These are phyloP conservation scores for Akanthomyces uredinophilus DNA, from an alignment of 2,329 filamentous ascomycete species.

Conservation along the genomic window DNA sequence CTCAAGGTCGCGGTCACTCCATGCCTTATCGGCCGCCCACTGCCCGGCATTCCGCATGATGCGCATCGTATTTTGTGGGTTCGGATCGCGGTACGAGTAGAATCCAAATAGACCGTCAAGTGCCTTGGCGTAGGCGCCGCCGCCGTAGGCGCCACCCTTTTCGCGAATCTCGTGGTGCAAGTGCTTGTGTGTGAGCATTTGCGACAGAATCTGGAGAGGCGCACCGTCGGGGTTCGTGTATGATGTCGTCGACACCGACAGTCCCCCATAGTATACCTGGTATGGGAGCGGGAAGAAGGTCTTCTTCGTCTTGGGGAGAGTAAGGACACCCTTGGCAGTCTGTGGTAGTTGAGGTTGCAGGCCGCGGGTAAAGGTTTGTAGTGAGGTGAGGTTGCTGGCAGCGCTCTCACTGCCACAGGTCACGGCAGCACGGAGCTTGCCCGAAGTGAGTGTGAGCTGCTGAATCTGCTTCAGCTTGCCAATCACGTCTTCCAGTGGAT, in stretches of 20 bases:
- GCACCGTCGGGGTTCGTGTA: conserved; percentile 74
- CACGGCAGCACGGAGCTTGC: conserved; percentile 70
- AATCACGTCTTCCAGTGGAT: conserved; percentile 70
- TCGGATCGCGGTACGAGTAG: conserved; percentile 95
- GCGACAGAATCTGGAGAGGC: conserved; percentile 79
- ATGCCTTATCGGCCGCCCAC: conserved; percentile 77
- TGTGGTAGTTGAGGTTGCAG: conserved; percentile 28
- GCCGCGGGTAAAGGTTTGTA: conserved; percentile 63
- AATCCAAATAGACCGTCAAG: conserved; percentile 86
- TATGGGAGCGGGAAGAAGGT: conserved; percentile 93
- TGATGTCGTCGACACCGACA: conserved; percentile 76
- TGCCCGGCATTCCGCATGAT: conserved; percentile 79
- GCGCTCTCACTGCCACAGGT: conserved; percentile 78
- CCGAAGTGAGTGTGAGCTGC: conserved; percentile 64
- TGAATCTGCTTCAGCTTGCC: conserved; percentile 83
- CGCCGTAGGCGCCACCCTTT: conserved; percentile 94
- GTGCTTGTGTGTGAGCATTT: conserved; percentile 92
- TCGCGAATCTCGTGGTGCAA: conserved; percentile 96
- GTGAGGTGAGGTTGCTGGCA: conserved; percentile 60
- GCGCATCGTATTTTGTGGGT: conserved; percentile 79
- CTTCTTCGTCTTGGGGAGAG: conserved; percentile 53
- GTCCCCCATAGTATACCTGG: conserved; percentile 90
- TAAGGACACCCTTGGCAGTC: conserved; percentile 33
- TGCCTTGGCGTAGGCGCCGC: conserved; percentile 75
- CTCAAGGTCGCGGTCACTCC: conserved; percentile 81